A percentile compares a stretch with the other conserved stretches of the same genome.
phyloP scores from a whole-genome alignment of 768 basidiomycete genomes.

The Tubosaeta sp. region DNA sequence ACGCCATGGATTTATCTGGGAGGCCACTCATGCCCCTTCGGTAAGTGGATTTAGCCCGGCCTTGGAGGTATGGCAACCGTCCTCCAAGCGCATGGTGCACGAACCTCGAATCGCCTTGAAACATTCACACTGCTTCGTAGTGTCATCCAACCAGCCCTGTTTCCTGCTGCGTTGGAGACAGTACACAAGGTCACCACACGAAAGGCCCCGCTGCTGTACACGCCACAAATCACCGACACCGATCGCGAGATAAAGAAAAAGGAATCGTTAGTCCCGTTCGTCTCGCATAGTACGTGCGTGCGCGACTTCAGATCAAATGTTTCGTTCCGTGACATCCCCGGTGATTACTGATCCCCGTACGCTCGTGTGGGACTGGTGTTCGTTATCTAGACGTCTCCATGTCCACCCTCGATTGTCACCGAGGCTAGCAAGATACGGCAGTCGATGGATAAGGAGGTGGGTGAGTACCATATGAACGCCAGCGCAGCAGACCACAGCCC shows the following conservation, averaged over 20 bases:
- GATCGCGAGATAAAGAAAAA: not conserved
- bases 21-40: not conserved
- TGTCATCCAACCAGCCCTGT: not conserved
- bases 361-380: not conserved
- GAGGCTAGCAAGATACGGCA: not conserved
- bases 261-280: not conserved
- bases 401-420: not conserved
- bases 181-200: not conserved
- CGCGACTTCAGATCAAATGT: not conserved
- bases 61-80: not conserved
- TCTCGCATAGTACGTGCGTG: too few relatives aligned
- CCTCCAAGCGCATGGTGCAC: not conserved
- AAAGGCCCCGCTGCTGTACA: not conserved
- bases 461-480: not conserved
- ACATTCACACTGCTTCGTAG: not conserved
- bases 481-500: not conserved
- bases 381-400: not conserved
- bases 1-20: not conserved
- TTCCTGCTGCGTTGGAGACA: not conserved
- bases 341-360: not conserved
- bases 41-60: not conserved
- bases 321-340: not conserved
- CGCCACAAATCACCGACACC: not conserved
- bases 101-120: not conserved
- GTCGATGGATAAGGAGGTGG: not conserved